A percentile compares a stretch with the other conserved stretches of the same genome.
Conservation (phyloP, 2,329 filamentous ascomycete genomes). For the Zarea fungicola region DNA sequence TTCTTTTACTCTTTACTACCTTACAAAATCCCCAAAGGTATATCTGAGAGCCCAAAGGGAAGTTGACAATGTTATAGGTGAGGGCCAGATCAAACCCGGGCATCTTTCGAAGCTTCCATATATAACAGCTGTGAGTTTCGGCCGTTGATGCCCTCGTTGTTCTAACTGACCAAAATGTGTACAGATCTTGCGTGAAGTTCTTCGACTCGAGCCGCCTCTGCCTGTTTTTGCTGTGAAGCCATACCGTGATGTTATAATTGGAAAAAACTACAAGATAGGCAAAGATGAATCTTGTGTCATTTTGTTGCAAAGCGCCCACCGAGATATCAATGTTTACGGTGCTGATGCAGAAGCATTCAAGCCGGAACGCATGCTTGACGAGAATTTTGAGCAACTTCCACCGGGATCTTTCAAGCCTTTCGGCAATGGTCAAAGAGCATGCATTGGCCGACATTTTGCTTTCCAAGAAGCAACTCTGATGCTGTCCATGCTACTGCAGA, state of each 20-base stretch:
- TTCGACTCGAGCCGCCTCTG: slow-evolving; percentile 58
- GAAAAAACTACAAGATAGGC: slow-evolving; percentile 55
- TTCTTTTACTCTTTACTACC: slow-evolving; percentile 59
- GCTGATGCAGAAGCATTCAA: slow-evolving; percentile 60
- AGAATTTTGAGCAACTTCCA: slow-evolving; percentile 59
- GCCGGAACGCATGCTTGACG: slow-evolving; percentile 68
- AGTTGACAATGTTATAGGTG: slow-evolving; percentile 60
- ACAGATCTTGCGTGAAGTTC: slow-evolving; percentile 56
- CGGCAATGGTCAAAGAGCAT: slow-evolving; percentile 64
- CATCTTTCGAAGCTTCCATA: slow-evolving; percentile 62
- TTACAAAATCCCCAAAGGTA: slow-evolving; percentile 57
- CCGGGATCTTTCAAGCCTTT: slow-evolving; percentile 67
- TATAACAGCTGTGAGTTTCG: slow-evolving; percentile 46
- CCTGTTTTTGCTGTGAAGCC: slow-evolving; percentile 51
- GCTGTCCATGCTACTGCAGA: slow-evolving; percentile 60
- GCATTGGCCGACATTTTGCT: slow-evolving; percentile 68
- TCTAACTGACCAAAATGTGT: neutral
- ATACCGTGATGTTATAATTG: slow-evolving; percentile 47
- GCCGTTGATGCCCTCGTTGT: neutral
- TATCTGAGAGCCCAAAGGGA: slow-evolving; percentile 60
- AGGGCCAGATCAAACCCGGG: slow-evolving; percentile 49
- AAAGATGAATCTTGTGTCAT: slow-evolving; percentile 45
- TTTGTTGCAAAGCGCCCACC: slow-evolving; percentile 50
- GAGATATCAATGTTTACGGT: slow-evolving; percentile 60
- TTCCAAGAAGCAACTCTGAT: slow-evolving; percentile 66